phyloP scores from a whole-genome alignment of 2,329 filamentous ascomycete species.

The Alternaria brassicicola region DNA sequence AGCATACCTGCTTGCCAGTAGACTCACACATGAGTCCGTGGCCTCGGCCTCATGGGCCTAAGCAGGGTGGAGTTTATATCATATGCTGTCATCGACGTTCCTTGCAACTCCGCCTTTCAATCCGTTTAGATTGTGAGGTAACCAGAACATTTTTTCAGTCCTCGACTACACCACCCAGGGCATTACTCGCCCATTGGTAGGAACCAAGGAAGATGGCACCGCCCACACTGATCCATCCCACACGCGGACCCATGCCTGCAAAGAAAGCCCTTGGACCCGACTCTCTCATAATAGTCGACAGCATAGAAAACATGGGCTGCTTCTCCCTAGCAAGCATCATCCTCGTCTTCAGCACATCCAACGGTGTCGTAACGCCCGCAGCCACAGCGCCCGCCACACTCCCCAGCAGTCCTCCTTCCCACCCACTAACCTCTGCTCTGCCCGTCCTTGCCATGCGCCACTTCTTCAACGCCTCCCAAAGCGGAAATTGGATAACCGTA shows the following conservation, averaged over 20 bases:
- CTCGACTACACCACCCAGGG: slow-evolving; percentile 59
- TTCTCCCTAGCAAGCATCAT: slow-evolving; percentile 85
- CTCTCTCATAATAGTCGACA: slow-evolving; percentile 68
- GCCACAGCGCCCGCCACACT: slow-evolving; percentile 83
- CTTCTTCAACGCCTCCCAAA: slow-evolving; percentile 92
- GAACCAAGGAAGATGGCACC: slow-evolving; percentile 94
- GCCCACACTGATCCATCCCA: slow-evolving; percentile 93
- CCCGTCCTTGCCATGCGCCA: slow-evolving; percentile 60
- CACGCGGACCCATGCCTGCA: slow-evolving; percentile 76
- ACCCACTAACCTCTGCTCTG: slow-evolving; percentile 65
- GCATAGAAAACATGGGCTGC: slow-evolving; percentile 64
- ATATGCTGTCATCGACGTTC: not conserved
- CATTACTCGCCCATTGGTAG: slow-evolving; percentile 87
- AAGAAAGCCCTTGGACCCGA: slow-evolving; percentile 74
- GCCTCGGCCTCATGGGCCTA: not conserved
- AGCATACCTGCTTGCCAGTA: not conserved
- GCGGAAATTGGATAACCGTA: slow-evolving; percentile 93
- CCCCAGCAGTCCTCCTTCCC: slow-evolving; percentile 84
- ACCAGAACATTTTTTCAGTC: not conserved
- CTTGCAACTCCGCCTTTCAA: not conserved
- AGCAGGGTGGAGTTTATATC: not conserved
- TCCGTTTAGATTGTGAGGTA: not conserved
- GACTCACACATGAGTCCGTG: not conserved
- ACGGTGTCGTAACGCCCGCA: slow-evolving; percentile 85
- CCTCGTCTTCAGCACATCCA: slow-evolving; percentile 96